phyloP scores from a whole-genome alignment of 1,139 yeast genomes.

The Geotrichum reessii region DNA sequence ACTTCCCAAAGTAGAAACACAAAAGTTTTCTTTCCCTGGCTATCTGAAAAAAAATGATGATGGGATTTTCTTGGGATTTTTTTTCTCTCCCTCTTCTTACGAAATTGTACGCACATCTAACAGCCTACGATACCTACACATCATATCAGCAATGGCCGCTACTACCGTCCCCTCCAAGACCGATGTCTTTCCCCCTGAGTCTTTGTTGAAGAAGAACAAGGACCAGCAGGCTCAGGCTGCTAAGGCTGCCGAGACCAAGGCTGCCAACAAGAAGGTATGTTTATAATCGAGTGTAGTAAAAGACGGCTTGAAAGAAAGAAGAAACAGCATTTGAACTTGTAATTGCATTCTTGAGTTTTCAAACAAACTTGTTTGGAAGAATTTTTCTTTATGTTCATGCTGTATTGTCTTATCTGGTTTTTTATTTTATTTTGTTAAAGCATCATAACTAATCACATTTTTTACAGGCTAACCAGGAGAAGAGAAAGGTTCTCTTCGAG shows the following conservation, averaged over 20 bases:
- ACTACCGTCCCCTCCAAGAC: constrained; percentile 19
- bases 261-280: constrained; percentile 89
- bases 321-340: background rate
- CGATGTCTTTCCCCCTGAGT: constrained; percentile 64
- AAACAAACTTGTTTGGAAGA: background rate
- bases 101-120: constrained; percentile 17
- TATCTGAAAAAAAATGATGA: background rate
- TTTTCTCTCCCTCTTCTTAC: constrained; percentile 4
- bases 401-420: too few relatives aligned
- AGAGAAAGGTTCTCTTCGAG: constrained; percentile 92
- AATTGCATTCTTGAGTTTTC: background rate
- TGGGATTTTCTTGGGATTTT: constrained; percentile 4
- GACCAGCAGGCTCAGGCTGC: constrained; percentile 52
- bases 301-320: background rate
- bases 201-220: constrained; percentile 91
- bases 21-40: background rate
- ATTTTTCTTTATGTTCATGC: background rate
- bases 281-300: background rate
- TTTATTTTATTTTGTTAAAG: background rate
- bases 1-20: background rate
- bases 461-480: constrained; percentile 29
- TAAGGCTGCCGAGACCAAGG: constrained; percentile 79
- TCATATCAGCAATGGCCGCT: constrained; percentile 20
- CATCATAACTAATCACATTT: constrained; percentile 24
- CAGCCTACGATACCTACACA: constrained; percentile 10